A percentile compares a stretch with the other conserved stretches of the same genome.
These are phyloP conservation scores for Apiospora kogelbergensis DNA, from an alignment of 2,329 filamentous ascomycete genomes.

Conservation along the genomic window DNA sequence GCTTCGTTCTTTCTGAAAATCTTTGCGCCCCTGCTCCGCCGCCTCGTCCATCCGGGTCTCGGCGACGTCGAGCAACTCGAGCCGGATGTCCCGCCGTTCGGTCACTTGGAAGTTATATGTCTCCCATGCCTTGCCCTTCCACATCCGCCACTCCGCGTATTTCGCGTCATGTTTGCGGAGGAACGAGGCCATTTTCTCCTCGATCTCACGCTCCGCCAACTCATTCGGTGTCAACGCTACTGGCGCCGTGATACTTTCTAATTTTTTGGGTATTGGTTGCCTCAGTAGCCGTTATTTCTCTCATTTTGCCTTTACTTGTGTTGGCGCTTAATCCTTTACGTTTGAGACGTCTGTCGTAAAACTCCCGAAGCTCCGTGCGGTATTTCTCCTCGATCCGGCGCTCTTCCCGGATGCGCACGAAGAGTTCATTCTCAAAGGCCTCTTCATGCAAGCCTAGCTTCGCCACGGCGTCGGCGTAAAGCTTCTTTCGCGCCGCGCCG, in stretches of 20 bases:
- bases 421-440: slow-evolving; percentile 40
- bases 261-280: neutral
- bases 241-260: neutral
- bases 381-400: slow-evolving; percentile 45
- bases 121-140: slow-evolving; percentile 41
- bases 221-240: neutral
- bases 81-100: slow-evolving; percentile 39
- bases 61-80: slow-evolving; percentile 44
- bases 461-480: slow-evolving; percentile 24
- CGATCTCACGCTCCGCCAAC: slow-evolving; percentile 22
- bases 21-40: slow-evolving; percentile 29
- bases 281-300: neutral
- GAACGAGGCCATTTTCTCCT: slow-evolving; percentile 34
- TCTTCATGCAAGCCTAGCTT: slow-evolving; percentile 35
- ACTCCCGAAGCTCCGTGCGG: slow-evolving; percentile 31
- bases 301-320: neutral
- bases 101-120: slow-evolving; percentile 34
- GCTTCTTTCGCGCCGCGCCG: slow-evolving; percentile 29
- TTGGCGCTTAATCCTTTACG: neutral
- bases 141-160: slow-evolving; percentile 40
- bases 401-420: slow-evolving; percentile 40
- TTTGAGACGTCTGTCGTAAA: slow-evolving; percentile 34
- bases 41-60: slow-evolving; percentile 30
- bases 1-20: slow-evolving; percentile 32
- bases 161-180: slow-evolving; percentile 41